Conservation (phyloP, 169 alveolate species). For the Eimeria falciformis region DNA sequence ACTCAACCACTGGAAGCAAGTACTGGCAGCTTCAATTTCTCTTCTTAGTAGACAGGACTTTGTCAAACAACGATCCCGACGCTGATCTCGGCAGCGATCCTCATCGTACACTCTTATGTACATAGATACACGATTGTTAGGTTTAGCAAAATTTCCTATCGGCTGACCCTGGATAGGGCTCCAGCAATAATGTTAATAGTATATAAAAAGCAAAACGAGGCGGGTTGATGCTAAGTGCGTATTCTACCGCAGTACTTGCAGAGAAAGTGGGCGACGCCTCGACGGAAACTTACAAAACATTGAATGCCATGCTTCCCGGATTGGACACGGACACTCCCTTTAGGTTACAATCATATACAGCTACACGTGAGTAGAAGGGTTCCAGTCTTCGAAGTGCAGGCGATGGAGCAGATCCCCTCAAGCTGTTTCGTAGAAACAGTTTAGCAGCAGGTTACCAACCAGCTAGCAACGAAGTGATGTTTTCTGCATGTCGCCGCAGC, state of each 20-base stretch:
- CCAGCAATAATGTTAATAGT: too few relatives aligned
- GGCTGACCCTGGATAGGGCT: too few relatives aligned
- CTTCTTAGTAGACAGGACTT: constrained; percentile 21
- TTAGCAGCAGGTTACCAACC: too few relatives aligned
- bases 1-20: constrained; percentile 17
- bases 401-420: neutral
- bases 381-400: neutral
- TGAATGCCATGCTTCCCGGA: constrained; percentile 9
- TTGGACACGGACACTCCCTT: constrained; percentile 20
- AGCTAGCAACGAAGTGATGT: neutral
- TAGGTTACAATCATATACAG: constrained; percentile 23
- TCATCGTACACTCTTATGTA: neutral
- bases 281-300: neutral
- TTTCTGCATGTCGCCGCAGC: constrained; percentile 9
- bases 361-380: constrained; percentile 32
- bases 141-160: too few relatives aligned
- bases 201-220: too few relatives aligned
- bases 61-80: neutral
- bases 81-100: constrained; percentile 46
- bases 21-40: constrained; percentile 46
- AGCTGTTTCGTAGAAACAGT: too few relatives aligned
- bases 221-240: too few relatives aligned
- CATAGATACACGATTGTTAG: too few relatives aligned
- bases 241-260: constrained; percentile 19
- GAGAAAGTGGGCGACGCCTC: neutral